Evolutionary conservation across 805 yeast species (phyloP).

Genomic region (Starmerella vaccinii): DNA sequence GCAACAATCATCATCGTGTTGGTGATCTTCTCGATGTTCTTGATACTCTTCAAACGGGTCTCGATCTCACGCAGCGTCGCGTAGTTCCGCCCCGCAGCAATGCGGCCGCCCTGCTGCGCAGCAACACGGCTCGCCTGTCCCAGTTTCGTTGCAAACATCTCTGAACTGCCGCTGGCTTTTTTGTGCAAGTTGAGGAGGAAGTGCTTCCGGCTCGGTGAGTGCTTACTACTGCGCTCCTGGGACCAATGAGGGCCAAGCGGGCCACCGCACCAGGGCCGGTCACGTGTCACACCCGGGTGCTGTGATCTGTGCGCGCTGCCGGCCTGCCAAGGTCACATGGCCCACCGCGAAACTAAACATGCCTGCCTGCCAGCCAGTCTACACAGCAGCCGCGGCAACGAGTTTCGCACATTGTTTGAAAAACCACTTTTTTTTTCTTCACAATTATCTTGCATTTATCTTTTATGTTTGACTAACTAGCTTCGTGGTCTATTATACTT

Average conservation of each 20-base stretch:
- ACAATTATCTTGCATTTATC: no score
- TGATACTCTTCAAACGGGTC: constrained; percentile 93
- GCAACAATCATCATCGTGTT: constrained; percentile 99
- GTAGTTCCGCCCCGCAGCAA: constrained; percentile 38
- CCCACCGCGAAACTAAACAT: no score
- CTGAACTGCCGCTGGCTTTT: constrained; percentile 5
- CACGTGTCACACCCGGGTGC: background rate
- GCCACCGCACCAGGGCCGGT: no score
- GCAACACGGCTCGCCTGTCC: constrained; percentile 12
- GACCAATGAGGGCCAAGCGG: constrained; percentile 10
- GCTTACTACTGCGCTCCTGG: background rate
- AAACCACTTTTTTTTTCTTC: no score
- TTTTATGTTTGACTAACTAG: no score
- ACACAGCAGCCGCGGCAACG: no score
- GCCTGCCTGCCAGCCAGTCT: no score
- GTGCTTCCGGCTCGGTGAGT: background rate
- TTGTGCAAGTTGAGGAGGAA: constrained; percentile 3
- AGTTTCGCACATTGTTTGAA: no score
- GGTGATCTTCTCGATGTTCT: constrained; percentile 98
- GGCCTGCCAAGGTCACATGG: no score
- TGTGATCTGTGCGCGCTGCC: no score
- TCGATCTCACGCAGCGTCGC: constrained; percentile 99
- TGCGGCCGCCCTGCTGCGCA: constrained; percentile 9
- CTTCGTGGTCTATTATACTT: no score
- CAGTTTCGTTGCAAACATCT: constrained; percentile 20